Evolutionary conservation across 345 rosid species (phyloP).

Genomic region (Euphorbia peplus): DNA sequence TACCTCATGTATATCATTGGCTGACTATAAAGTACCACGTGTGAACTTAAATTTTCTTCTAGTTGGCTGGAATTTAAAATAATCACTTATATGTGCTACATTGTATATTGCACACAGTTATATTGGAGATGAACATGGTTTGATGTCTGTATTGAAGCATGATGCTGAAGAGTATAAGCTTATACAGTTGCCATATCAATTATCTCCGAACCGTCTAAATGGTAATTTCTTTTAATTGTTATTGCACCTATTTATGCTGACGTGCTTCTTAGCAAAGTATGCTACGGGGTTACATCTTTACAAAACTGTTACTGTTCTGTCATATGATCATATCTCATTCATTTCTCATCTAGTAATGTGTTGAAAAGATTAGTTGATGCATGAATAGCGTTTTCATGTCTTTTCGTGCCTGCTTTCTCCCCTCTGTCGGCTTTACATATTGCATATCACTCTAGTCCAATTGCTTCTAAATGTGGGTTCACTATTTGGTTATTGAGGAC

Average conservation of each 20-base stretch:
- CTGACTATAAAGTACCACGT: constrained; percentile 3
- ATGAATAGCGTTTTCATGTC: constrained; percentile 4
- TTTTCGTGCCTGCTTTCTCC: neutral
- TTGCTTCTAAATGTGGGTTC: neutral
- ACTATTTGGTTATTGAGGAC: neutral
- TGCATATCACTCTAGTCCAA: neutral
- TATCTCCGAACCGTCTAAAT: constrained; percentile 56
- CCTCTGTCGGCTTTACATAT: neutral
- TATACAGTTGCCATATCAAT: constrained; percentile 54
- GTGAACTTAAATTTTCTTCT: constrained; percentile 12
- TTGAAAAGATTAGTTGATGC: neutral
- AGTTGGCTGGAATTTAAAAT: constrained; percentile 15
- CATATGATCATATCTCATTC: neutral
- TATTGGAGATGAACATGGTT: constrained; percentile 80
- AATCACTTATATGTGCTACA: constrained; percentile 11
- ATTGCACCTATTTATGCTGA: neutral
- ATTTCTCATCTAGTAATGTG: neutral
- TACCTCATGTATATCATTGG: constrained; percentile 56
- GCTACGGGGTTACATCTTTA: neutral
- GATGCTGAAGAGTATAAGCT: constrained; percentile 50
- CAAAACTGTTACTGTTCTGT: neutral
- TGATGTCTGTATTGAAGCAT: constrained; percentile 60
- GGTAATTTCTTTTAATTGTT: constrained; percentile 39
- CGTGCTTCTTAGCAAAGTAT: neutral
- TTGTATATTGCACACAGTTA: constrained; percentile 41